Evolutionary conservation across 805 yeast genomes (phyloP).

Genomic region (Cyberlindnera lachancei): DNA sequence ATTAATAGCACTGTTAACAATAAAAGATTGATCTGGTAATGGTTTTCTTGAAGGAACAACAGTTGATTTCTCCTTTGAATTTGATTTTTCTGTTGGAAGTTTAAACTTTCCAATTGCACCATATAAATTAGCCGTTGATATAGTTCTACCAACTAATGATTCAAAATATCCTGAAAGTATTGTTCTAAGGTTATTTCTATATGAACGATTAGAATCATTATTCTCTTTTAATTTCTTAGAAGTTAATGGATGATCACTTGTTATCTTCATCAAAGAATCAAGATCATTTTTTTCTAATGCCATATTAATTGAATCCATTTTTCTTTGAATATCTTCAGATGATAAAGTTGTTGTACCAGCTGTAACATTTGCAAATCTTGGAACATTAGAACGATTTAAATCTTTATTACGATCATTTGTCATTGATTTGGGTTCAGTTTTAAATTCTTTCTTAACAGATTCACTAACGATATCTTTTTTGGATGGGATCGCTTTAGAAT

Average conservation of each 20-base stretch:
- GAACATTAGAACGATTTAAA: neutral
- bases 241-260: slow-evolving; percentile 1
- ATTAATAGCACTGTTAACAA: neutral
- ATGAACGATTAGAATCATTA: neutral
- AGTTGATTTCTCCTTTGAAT: neutral
- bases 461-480: no score
- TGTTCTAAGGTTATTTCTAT: slow-evolving; percentile 1
- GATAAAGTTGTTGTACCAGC: neutral
- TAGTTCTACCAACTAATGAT: neutral
- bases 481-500: neutral
- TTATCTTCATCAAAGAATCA: neutral
- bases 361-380: slow-evolving; percentile 1
- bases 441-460: neutral
- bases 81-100: neutral
- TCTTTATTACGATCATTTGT: neutral
- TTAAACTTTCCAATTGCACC: neutral
- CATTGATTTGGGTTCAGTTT: neutral
- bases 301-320: neutral
- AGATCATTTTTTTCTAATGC: neutral
- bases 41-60: slow-evolving; percentile 1
- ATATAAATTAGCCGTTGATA: neutral
- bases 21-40: slow-evolving; percentile 3
- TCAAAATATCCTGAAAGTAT: neutral
- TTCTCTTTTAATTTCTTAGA: slow-evolving; percentile 1
- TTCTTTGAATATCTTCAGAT: neutral